These are phyloP conservation scores for Epichloe aotearoae DNA, from an alignment of 2,329 filamentous ascomycete species.

Conservation along the genomic window DNA sequence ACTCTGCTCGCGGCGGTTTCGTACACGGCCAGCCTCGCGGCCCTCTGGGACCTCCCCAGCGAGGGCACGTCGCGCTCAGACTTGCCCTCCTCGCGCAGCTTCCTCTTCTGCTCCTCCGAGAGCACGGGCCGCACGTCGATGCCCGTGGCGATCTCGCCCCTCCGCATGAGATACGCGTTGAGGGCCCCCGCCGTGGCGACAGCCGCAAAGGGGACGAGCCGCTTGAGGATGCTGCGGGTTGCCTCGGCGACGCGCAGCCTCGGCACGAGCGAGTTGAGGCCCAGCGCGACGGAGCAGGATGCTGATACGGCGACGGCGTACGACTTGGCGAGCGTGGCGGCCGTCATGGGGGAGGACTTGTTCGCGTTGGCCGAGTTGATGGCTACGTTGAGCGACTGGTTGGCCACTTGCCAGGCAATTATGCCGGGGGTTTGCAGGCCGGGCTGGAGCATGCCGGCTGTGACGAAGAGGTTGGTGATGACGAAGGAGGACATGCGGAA, in stretches of 20 bases:
- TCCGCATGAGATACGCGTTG: constrained; percentile 96
- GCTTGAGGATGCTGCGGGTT: constrained; percentile 61
- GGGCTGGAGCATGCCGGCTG: constrained; percentile 92
- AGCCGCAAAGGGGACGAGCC: constrained; percentile 92
- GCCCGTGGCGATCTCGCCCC: constrained; percentile 83
- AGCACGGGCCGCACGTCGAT: constrained; percentile 86
- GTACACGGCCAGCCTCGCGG: constrained; percentile 76
- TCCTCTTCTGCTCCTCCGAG: constrained; percentile 52
- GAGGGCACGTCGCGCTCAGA: constrained; percentile 53
- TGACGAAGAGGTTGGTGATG: constrained; percentile 85
- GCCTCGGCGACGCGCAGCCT: constrained; percentile 67
- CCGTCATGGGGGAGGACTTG: constrained; percentile 83
- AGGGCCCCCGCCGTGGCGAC: constrained; percentile 83
- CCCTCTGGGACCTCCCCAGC: constrained; percentile 76
- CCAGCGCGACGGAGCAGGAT: constrained; percentile 85
- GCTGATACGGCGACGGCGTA: constrained; percentile 87
- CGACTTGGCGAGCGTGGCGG: constrained; percentile 69
- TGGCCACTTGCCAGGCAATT: constrained; percentile 86
- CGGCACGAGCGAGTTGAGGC: constrained; percentile 81
- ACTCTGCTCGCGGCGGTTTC: constrained; percentile 89
- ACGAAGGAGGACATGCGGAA: constrained; percentile 98
- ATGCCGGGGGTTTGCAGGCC: constrained; percentile 69
- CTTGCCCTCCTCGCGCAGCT: constrained; percentile 41
- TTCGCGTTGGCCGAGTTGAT: constrained; percentile 98
- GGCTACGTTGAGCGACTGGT: constrained; percentile 95